These are phyloP conservation scores for Allomyces macrogynus DNA, from an alignment of 192 early-diverging fungal genomes.

Conservation along the genomic window DNA sequence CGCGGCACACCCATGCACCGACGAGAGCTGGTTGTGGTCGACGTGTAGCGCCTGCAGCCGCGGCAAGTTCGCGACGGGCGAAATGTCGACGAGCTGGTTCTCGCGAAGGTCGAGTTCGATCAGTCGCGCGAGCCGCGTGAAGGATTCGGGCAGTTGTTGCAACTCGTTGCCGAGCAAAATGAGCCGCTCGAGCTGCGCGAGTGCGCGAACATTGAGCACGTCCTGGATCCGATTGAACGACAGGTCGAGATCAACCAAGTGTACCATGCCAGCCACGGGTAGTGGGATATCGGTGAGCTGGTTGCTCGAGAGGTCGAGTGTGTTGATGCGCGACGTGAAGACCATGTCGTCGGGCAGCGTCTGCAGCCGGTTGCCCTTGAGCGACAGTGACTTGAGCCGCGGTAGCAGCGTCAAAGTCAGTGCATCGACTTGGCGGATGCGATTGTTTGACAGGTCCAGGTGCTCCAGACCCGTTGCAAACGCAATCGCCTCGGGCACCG, in stretches of 20 bases:
- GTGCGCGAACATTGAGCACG: conserved; percentile 51
- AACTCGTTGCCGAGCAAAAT: conserved; percentile 58
- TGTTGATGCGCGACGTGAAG: conserved; percentile 31
- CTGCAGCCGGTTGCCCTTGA: conserved; percentile 54
- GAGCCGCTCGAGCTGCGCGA: conserved; percentile 33
- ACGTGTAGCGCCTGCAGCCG: conserved; percentile 39
- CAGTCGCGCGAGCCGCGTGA: conserved; percentile 34
- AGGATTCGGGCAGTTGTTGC: conserved; percentile 40
- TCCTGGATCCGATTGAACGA: conserved; percentile 58
- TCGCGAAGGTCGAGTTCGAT: conserved; percentile 60
- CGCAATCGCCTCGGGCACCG: conserved; percentile 44
- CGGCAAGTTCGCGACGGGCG: conserved; percentile 29
- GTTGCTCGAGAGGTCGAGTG: conserved; percentile 64
- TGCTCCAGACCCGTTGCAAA: conserved; percentile 40
- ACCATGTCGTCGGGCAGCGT: conserved; percentile 42
- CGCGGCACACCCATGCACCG: conserved; percentile 34
- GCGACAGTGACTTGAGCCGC: conserved; percentile 37
- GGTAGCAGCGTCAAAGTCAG: conserved; percentile 36
- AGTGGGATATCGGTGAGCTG: conserved; percentile 44
- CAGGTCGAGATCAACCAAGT: conserved; percentile 50
- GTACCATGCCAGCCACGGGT: conserved; percentile 33
- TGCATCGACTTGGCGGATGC: conserved; percentile 41
- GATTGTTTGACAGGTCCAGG: conserved; percentile 60
- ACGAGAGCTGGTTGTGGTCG: conserved; percentile 50
- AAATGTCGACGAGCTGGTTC: conserved; percentile 52